Conservation (phyloP, 176 grass and related monocot genomes). For the Phoenix roebelenii region DNA sequence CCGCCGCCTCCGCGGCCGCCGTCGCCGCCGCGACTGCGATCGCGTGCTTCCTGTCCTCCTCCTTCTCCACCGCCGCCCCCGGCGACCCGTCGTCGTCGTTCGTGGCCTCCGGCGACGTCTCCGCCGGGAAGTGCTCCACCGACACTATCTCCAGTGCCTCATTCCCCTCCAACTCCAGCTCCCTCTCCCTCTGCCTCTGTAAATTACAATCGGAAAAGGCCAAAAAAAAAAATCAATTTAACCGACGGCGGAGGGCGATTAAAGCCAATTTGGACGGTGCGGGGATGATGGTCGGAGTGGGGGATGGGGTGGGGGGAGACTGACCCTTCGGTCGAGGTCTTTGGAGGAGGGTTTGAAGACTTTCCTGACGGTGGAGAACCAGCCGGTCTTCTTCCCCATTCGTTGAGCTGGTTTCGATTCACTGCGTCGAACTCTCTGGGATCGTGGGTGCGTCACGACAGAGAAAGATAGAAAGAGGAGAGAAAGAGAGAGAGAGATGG, state of each 20-base stretch:
- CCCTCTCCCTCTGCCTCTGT: not conserved
- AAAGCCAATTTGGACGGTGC: not conserved
- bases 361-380: conserved; percentile 57
- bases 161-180: conserved; percentile 4
- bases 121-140: conserved; percentile 61
- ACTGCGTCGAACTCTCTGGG: no score
- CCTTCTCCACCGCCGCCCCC: conserved; percentile 8
- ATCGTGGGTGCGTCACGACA: no score
- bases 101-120: conserved; percentile 40
- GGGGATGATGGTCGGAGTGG: no score
- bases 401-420: not conserved
- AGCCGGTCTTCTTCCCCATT: conserved; percentile 73
- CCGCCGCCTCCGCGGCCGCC: conserved; percentile 39
- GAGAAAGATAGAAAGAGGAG: no score
- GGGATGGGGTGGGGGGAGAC: not conserved
- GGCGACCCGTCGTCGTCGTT: conserved; percentile 22
- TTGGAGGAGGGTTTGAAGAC: conserved; percentile 51
- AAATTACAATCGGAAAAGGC: not conserved
- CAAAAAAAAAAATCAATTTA: not conserved
- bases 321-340: conserved; percentile 14
- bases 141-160: conserved; percentile 49
- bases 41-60: conserved; percentile 14
- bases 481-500: no score
- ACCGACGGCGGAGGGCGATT: no score
- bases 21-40: conserved; percentile 16